These are phyloP conservation scores for Pisolithus microcarpus DNA, from an alignment of 768 basidiomycete genomes.

Conservation along the genomic window DNA sequence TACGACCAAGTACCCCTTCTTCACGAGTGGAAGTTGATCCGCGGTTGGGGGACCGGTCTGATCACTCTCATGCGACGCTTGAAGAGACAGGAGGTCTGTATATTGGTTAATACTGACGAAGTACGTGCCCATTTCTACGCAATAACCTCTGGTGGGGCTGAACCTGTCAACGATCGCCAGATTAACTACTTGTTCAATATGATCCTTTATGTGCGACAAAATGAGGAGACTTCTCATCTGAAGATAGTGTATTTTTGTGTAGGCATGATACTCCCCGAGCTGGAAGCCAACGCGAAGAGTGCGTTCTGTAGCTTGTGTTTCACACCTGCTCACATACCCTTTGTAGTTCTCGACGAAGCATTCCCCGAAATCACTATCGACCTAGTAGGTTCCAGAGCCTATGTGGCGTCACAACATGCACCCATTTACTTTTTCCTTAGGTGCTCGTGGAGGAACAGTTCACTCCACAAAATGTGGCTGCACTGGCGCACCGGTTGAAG, in stretches of 20 bases:
- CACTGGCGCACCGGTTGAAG: slow-evolving; percentile 40
- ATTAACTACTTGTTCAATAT: slow-evolving; percentile 60
- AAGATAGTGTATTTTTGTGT: slow-evolving; percentile 65
- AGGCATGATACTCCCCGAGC: slow-evolving; percentile 54
- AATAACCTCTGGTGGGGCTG: background rate
- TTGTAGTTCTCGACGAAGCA: slow-evolving; percentile 49
- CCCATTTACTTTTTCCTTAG: slow-evolving; percentile 19
- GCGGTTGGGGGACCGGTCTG: slow-evolving; percentile 36
- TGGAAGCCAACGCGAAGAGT: slow-evolving; percentile 69
- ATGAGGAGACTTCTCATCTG: slow-evolving; percentile 63
- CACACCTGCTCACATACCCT: background rate
- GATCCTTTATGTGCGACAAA: slow-evolving; percentile 57
- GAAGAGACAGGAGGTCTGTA: slow-evolving; percentile 49
- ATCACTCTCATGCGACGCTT: slow-evolving; percentile 39
- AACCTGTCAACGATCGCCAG: slow-evolving; percentile 27
- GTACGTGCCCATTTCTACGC: slow-evolving; percentile 27
- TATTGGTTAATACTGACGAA: slow-evolving; percentile 61
- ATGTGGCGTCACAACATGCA: background rate
- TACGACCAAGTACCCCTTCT: slow-evolving; percentile 53
- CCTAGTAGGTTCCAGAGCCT: slow-evolving; percentile 31
- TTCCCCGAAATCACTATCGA: slow-evolving; percentile 63
- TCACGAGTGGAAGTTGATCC: slow-evolving; percentile 34
- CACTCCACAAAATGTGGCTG: slow-evolving; percentile 39
- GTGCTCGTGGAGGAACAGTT: slow-evolving; percentile 40
- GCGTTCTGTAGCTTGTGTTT: slow-evolving; percentile 4